These are phyloP conservation scores for Macrolepiota dolichaula DNA, from an alignment of 768 basidiomycete genomes.

Conservation along the genomic window DNA sequence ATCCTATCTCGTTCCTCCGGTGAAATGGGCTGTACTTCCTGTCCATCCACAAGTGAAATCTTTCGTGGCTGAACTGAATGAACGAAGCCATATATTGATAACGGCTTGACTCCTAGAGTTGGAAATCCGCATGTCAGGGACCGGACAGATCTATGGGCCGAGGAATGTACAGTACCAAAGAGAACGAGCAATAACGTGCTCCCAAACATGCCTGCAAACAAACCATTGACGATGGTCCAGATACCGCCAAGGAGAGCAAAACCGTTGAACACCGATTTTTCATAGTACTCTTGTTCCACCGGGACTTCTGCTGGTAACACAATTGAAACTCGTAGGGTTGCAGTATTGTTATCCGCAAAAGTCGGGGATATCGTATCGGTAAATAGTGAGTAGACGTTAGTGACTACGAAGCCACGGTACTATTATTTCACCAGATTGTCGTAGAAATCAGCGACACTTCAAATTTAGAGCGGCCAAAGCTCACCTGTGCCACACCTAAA, in stretches of 20 bases:
- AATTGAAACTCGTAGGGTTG: neutral
- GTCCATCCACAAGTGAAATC: neutral
- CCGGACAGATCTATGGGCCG: neutral
- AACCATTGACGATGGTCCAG: neutral
- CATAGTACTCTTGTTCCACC: neutral
- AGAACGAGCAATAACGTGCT: neutral
- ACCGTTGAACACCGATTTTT: neutral
- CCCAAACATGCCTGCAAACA: neutral
- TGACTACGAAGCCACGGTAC: neutral
- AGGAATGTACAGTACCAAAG: neutral
- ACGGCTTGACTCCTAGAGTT: neutral
- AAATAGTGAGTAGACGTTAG: neutral
- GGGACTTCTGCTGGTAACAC: neutral
- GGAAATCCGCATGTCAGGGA: neutral
- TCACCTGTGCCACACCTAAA: neutral
- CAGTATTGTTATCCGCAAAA: neutral
- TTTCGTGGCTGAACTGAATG: neutral
- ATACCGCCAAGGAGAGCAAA: neutral
- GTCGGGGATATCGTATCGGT: neutral
- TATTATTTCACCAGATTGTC: neutral
- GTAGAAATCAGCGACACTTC: neutral
- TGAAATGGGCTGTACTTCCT: neutral
- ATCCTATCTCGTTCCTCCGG: neutral
- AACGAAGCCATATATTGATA: neutral
- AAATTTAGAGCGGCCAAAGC: neutral